Percentiles rank a stretch among this genome's conserved stretches.
Conservation (phyloP, 1,284 basidiomycete genomes). For the Ganoderma sinense region DNA sequence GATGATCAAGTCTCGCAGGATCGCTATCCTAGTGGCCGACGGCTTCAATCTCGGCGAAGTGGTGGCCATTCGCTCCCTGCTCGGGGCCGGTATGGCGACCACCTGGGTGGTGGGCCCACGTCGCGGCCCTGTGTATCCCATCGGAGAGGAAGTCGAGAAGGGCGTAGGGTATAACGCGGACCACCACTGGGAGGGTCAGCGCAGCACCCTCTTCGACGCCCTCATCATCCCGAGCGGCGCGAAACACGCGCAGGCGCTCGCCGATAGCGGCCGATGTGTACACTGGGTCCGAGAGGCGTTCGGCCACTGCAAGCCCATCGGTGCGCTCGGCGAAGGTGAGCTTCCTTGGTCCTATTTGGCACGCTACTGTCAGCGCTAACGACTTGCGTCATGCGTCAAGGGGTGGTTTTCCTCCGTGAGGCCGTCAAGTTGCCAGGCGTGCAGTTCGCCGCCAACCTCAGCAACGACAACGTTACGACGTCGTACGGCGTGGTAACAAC, state of each 20-base stretch:
- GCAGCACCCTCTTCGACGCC: constrained; percentile 84
- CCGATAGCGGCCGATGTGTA: constrained; percentile 61
- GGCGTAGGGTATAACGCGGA: constrained; percentile 57
- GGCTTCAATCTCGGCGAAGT: constrained; percentile 74
- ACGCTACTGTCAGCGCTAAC: neutral
- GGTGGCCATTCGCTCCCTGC: constrained; percentile 58
- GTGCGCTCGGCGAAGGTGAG: constrained; percentile 72
- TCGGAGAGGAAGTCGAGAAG: constrained; percentile 42
- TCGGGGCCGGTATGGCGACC: constrained; percentile 62
- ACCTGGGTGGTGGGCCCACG: constrained; percentile 75
- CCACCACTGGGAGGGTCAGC: constrained; percentile 78
- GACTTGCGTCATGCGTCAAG: constrained; percentile 45
- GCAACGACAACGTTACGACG: constrained; percentile 49
- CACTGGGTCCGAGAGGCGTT: constrained; percentile 84
- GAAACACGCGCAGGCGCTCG: constrained; percentile 59
- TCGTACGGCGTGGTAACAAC: constrained; percentile 72
- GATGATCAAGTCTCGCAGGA: constrained; percentile 71
- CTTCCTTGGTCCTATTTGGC: neutral
- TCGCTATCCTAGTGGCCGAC: constrained; percentile 78
- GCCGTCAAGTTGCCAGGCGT: constrained; percentile 56
- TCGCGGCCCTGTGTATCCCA: constrained; percentile 63
- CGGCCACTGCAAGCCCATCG: constrained; percentile 81
- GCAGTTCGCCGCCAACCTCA: constrained; percentile 42
- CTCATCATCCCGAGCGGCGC: constrained; percentile 75
- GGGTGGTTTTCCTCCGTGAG: constrained; percentile 54